A percentile compares a stretch with the other conserved stretches of the same genome.
Conservation (phyloP, 176 grass and related monocot genomes). For the Avena insularis region DNA sequence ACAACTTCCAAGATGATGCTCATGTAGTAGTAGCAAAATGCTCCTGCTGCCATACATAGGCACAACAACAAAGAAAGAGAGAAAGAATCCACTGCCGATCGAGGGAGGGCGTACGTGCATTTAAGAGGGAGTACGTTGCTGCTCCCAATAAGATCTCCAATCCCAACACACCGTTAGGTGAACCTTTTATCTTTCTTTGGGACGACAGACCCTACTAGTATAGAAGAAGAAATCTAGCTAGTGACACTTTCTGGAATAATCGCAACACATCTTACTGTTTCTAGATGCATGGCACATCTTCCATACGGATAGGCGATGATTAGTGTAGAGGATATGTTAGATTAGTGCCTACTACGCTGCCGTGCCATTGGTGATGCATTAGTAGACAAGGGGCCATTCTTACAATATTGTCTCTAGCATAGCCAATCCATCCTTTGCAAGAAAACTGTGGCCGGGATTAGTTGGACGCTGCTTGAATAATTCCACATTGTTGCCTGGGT, state of each 20-base stretch:
- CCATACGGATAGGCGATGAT: slow-evolving; percentile 13
- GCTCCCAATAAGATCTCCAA: slow-evolving; percentile 53
- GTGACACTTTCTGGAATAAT: background rate
- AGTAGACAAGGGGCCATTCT: slow-evolving; percentile 35
- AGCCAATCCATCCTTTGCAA: slow-evolving; percentile 21
- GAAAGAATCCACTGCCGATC: slow-evolving; percentile 18
- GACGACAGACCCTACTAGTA: too few species aligned
- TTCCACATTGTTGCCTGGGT: slow-evolving; percentile 8
- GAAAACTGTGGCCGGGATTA: slow-evolving; percentile 20
- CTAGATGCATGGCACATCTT: background rate
- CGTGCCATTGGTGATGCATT: slow-evolving; percentile 36
- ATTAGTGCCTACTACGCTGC: slow-evolving; percentile 16
- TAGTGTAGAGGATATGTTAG: slow-evolving; percentile 43
- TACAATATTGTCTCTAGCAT: slow-evolving; percentile 42
- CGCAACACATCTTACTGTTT: background rate
- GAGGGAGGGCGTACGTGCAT: slow-evolving; percentile 30
- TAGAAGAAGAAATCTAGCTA: background rate
- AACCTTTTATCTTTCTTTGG: slow-evolving; percentile 25
- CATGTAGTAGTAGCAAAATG: slow-evolving; percentile 43
- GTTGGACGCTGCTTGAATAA: slow-evolving; percentile 38
- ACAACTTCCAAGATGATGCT: slow-evolving; percentile 63
- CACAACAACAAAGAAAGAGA: slow-evolving; percentile 25
- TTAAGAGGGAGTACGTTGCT: slow-evolving; percentile 50
- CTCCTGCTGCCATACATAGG: slow-evolving; percentile 30
- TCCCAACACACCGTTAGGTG: slow-evolving; percentile 49